These are phyloP conservation scores for Ilex paraguariensis DNA, from an alignment of 305 asterid genomes.

Conservation along the genomic window DNA sequence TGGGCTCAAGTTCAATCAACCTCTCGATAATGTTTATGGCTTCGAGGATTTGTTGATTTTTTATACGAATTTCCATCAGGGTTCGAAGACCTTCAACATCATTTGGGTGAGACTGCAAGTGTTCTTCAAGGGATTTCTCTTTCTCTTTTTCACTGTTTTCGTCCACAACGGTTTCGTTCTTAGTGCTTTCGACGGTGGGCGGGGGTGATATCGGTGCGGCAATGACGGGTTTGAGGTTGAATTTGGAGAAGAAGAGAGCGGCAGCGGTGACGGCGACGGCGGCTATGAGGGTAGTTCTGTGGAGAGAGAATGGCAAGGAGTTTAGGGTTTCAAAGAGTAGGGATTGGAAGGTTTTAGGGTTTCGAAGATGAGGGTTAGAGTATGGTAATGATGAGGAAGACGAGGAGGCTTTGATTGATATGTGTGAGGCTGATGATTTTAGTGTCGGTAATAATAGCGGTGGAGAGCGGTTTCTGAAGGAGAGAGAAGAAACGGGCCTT, in stretches of 20 bases:
- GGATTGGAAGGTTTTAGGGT: slow-evolving; percentile 7
- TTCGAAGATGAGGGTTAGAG: not conserved
- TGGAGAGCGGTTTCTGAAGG: slow-evolving; percentile 34
- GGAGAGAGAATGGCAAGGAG: slow-evolving; percentile 15
- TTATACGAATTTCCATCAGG: slow-evolving; percentile 66
- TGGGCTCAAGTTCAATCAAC: slow-evolving; percentile 58
- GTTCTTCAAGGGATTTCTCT: slow-evolving; percentile 38
- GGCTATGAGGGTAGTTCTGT: slow-evolving; percentile 43
- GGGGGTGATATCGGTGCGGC: slow-evolving; percentile 31
- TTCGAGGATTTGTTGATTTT: slow-evolving; percentile 43
- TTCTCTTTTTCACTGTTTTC: slow-evolving; percentile 59
- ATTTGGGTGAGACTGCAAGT: slow-evolving; percentile 41
- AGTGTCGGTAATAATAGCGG: slow-evolving; percentile 17
- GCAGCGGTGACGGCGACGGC: slow-evolving; percentile 63
- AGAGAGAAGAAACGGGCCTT: slow-evolving; percentile 34
- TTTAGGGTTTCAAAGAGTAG: slow-evolving; percentile 6
- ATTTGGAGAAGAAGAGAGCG: slow-evolving; percentile 41
- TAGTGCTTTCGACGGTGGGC: slow-evolving; percentile 26
- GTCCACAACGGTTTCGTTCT: slow-evolving; percentile 20
- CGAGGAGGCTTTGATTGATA: slow-evolving; percentile 9
- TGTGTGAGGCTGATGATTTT: slow-evolving; percentile 29
- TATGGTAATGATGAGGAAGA: not conserved
- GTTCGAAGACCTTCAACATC: slow-evolving; percentile 42
- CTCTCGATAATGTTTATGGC: slow-evolving; percentile 51
- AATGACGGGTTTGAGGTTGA: slow-evolving; percentile 29